These are phyloP conservation scores for Populus pruinosa DNA, from an alignment of 345 rosid genomes.

Conservation along the genomic window DNA sequence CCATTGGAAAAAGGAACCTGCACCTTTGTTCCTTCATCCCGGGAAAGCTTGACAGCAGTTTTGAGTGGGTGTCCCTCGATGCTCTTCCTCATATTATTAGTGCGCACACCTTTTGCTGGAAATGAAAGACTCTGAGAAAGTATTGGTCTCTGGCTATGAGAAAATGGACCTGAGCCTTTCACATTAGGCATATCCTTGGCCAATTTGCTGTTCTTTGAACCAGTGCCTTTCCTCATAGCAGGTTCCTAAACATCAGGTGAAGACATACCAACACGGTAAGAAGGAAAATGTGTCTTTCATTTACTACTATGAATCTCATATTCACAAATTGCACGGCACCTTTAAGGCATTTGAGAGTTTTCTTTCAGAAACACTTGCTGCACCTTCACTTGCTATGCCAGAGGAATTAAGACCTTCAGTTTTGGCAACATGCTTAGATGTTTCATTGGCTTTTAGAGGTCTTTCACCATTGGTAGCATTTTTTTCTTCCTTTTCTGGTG, in stretches of 20 bases:
- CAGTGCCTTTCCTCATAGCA: constrained; percentile 15
- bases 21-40: constrained; percentile 22
- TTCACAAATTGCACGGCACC: constrained; percentile 24
- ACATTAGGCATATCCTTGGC: constrained; percentile 46
- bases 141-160: constrained; percentile 40
- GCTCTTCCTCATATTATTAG: constrained; percentile 54
- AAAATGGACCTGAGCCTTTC: constrained; percentile 39
- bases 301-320: not conserved
- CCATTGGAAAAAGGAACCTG: constrained; percentile 27
- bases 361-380: constrained; percentile 31
- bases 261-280: not conserved
- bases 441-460: constrained; percentile 22
- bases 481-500: constrained; percentile 36
- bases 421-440: constrained; percentile 26
- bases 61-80: constrained; percentile 42
- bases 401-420: constrained; percentile 29
- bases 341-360: constrained; percentile 41
- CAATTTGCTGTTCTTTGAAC: constrained; percentile 41
- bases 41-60: constrained; percentile 37
- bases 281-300: not conserved
- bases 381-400: constrained; percentile 21
- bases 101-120: constrained; percentile 46
- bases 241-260: constrained; percentile 39
- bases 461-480: constrained; percentile 20
- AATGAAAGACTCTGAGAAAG: constrained; percentile 75